phyloP scores from a whole-genome alignment of 495 filamentous ascomycete species.

The Diplogelasinospora grovesii region DNA sequence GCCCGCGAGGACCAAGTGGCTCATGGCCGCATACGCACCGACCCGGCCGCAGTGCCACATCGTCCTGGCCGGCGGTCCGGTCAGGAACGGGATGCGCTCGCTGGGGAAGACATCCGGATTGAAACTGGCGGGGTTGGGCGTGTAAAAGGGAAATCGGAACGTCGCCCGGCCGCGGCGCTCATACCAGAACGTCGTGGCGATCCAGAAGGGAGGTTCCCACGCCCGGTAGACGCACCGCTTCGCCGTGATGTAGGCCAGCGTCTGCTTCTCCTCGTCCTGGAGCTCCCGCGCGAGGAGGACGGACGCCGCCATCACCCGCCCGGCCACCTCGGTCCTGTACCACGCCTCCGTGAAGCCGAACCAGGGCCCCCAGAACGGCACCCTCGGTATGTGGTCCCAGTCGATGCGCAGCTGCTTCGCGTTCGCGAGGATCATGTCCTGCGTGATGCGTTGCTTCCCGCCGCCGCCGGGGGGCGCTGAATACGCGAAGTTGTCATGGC shows the following conservation, averaged over 20 bases:
- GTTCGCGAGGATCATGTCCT: neutral
- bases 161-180: constrained; percentile 10
- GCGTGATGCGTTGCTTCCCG: neutral
- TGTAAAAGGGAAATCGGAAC: constrained; percentile 21
- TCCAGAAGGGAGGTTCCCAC: constrained; percentile 7
- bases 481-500: neutral
- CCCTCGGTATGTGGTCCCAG: constrained; percentile 3
- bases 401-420: constrained; percentile 3
- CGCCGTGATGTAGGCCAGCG: constrained; percentile 9
- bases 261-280: constrained; percentile 2
- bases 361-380: constrained; percentile 8
- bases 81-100: neutral
- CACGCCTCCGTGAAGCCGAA: constrained; percentile 7
- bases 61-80: neutral
- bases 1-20: neutral
- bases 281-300: constrained; percentile 1
- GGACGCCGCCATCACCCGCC: constrained; percentile 1
- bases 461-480: too few relatives aligned
- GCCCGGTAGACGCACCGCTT: neutral
- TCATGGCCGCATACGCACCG: neutral
- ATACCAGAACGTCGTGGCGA: constrained; percentile 2
- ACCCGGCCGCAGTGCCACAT: neutral
- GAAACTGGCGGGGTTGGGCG: constrained; percentile 11
- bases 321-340: constrained; percentile 1
- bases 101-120: constrained; percentile 11